These are phyloP conservation scores for Leccinum disarticulatum DNA, from an alignment of 768 basidiomycete species.

Conservation along the genomic window DNA sequence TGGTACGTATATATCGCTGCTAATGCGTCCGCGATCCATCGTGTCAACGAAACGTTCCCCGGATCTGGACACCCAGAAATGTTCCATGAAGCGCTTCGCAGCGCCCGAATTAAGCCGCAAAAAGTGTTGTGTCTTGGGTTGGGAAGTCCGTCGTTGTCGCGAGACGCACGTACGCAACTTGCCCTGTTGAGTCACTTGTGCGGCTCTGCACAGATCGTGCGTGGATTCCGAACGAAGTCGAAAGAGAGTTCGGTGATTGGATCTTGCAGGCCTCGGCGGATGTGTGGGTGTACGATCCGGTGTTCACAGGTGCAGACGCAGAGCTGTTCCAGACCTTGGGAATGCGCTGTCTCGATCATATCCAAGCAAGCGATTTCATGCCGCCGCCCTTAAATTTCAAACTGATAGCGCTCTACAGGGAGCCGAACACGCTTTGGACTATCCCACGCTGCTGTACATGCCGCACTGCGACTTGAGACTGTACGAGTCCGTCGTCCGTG, in stretches of 20 bases:
- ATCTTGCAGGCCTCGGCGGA: conserved; percentile 42
- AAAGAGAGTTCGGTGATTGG: conserved; percentile 3
- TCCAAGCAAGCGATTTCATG: conserved; percentile 47
- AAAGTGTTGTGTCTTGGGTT: conserved; percentile 68
- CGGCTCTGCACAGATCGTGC: conserved; percentile 55
- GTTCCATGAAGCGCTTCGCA: conserved; percentile 34
- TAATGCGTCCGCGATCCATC: conserved; percentile 13
- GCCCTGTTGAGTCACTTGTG: conserved; percentile 61
- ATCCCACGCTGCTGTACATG: conserved; percentile 71
- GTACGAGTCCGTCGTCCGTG: conserved; percentile 62
- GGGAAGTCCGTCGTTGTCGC: conserved; percentile 66
- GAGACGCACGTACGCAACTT: conserved; percentile 65
- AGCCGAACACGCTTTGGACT: conserved; percentile 30
- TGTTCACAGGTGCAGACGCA: conserved; percentile 63
- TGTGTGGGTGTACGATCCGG: conserved; percentile 67
- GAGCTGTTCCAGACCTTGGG: conserved; percentile 44
- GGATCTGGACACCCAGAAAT: conserved; percentile 31
- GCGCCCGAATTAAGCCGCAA: conserved; percentile 22
- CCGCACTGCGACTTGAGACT: conserved; percentile 75
- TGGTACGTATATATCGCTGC: conserved; percentile 42
- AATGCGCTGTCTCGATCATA: conserved; percentile 39
- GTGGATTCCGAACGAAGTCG: conserved; percentile 31
- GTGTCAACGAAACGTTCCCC: neutral
- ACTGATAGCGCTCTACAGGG: conserved; percentile 29
- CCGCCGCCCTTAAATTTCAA: conserved; percentile 2